Evolutionary conservation across 768 basidiomycete species (phyloP).

Genomic region (Hortiboletus campestris): DNA sequence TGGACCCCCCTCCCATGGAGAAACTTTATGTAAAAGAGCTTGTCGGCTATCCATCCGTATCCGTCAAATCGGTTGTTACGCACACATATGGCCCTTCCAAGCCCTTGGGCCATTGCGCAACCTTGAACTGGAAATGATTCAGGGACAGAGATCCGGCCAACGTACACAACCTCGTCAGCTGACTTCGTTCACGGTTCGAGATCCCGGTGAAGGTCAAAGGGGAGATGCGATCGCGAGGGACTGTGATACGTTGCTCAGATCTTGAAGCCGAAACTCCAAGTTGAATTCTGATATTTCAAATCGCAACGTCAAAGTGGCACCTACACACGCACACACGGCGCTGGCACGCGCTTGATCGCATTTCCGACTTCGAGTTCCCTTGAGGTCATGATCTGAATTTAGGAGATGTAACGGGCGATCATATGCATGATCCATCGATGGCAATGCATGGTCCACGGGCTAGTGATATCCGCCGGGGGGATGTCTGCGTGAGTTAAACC

Average conservation of each 20-base stretch:
- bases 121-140: background rate
- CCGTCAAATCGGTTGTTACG: background rate
- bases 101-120: background rate
- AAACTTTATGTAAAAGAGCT: background rate
- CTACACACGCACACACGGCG: background rate
- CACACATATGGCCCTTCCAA: too few species aligned
- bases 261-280: slow-evolving; percentile 5
- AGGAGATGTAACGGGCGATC: background rate
- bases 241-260: background rate
- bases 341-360: background rate
- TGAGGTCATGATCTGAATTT: background rate
- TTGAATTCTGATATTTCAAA: slow-evolving; percentile 23
- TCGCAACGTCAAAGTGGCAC: background rate
- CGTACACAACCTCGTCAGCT: background rate
- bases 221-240: background rate
- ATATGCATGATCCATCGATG: background rate
- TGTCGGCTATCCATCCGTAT: background rate
- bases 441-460: background rate
- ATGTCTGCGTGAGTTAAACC: too few species aligned
- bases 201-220: background rate
- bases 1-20: slow-evolving; percentile 1
- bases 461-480: too few species aligned
- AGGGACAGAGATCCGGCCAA: slow-evolving; percentile 10
- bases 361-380: background rate
- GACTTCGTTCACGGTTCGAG: background rate